Percentiles rank a stretch among this genome's conserved stretches.
phyloP scores from a whole-genome alignment of 202 grass and related monocot genomes.

The Zizania palustris region DNA sequence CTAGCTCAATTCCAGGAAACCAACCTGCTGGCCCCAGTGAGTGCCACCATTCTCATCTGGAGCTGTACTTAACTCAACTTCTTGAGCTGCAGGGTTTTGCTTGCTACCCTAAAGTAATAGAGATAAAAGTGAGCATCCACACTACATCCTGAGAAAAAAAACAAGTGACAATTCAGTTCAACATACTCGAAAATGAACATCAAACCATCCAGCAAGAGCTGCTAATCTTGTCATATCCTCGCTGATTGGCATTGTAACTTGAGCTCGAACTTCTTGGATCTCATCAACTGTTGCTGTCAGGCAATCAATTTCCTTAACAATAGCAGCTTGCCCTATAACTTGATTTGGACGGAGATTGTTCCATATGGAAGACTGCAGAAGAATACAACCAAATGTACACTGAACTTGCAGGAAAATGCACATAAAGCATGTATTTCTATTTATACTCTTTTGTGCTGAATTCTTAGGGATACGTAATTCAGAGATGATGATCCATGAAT shows the following conservation, averaged over 20 bases:
- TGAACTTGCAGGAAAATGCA: conserved; percentile 8
- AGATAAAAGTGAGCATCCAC: conserved; percentile 18
- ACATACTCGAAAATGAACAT: conserved; percentile 95
- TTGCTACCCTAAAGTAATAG: conserved; percentile 56
- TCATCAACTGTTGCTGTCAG: conserved; percentile 86
- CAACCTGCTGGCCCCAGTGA: conserved; percentile 98
- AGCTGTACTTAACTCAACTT: conserved; percentile 85
- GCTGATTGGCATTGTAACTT: conserved; percentile 62
- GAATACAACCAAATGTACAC: conserved; percentile 15
- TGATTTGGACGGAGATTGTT: conserved; percentile 93
- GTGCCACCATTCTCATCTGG: conserved; percentile 69
- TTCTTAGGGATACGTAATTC: not conserved
- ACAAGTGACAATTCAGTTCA: not conserved
- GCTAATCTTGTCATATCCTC: conserved; percentile 66
- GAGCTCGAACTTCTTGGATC: conserved; percentile 69
- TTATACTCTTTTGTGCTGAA: conserved; percentile 3
- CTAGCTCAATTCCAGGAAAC: conserved; percentile 28
- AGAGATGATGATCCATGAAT: not conserved
- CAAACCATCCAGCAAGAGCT: conserved; percentile 95
- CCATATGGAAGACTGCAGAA: conserved; percentile 89
- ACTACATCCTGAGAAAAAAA: conserved; percentile 21
- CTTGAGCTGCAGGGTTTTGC: conserved; percentile 66
- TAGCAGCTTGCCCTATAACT: conserved; percentile 72
- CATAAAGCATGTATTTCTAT: conserved; percentile 20
- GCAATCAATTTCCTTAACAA: conserved; percentile 98